A percentile compares a stretch with the other conserved stretches of the same genome.
Evolutionary conservation across 306 rosid genomes (phyloP).

Genomic region (Comarum palustre): DNA sequence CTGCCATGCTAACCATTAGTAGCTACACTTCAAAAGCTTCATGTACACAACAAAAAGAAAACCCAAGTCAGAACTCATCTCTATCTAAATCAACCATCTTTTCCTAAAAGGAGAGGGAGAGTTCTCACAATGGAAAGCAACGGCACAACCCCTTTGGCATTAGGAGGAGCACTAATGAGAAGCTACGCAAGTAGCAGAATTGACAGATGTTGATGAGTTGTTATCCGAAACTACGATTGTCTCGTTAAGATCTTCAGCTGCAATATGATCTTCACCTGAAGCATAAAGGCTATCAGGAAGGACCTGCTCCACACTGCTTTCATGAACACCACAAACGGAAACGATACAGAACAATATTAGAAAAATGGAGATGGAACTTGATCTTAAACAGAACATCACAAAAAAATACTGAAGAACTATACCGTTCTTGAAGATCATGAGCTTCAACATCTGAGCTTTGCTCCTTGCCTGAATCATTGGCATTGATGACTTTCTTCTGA

Average conservation of each 20-base stretch:
- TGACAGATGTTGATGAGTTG: slow-evolving; percentile 29
- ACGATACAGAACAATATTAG: slow-evolving; percentile 12
- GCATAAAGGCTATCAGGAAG: slow-evolving; percentile 87
- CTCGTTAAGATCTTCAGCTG: slow-evolving; percentile 32
- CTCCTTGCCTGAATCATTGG: slow-evolving; percentile 29
- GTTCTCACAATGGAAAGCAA: slow-evolving; percentile 19
- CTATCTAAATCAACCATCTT: slow-evolving; percentile 23
- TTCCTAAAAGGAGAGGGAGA: slow-evolving; percentile 7
- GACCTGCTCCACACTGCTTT: slow-evolving; percentile 60
- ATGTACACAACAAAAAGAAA: slow-evolving; percentile 31
- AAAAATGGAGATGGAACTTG: slow-evolving; percentile 2
- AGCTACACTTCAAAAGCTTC: slow-evolving; percentile 48
- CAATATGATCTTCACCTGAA: slow-evolving; percentile 43
- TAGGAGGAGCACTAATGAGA: slow-evolving; percentile 36
- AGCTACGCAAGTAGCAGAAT: slow-evolving; percentile 35
- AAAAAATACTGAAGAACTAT: slow-evolving; percentile 12
- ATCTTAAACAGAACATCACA: not conserved
- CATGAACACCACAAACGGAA: slow-evolving; percentile 10
- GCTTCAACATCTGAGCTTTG: slow-evolving; percentile 32
- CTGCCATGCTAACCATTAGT: slow-evolving; percentile 42
- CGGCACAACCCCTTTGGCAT: slow-evolving; percentile 45
- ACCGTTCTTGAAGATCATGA: slow-evolving; percentile 48
- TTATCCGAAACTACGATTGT: slow-evolving; percentile 24
- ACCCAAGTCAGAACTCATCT: slow-evolving; percentile 28
- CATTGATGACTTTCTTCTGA: slow-evolving; percentile 43